phyloP scores from a whole-genome alignment of 2,329 filamentous ascomycete species.

The Exophiala bonariae region DNA sequence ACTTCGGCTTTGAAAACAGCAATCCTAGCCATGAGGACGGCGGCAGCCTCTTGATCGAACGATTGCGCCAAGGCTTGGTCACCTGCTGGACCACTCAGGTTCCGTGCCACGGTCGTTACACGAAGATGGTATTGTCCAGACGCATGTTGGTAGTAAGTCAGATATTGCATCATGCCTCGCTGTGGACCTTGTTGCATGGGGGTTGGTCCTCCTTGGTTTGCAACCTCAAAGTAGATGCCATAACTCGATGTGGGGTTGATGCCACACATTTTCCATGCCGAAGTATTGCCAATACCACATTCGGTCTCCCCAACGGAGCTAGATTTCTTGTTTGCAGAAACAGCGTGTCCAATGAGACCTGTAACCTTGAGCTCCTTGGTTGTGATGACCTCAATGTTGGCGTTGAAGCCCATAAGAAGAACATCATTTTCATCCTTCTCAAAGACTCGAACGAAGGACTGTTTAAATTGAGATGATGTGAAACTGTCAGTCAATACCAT shows the following conservation, averaged over 20 bases:
- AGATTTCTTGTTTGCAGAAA: conserved; percentile 97
- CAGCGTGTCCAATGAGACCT: conserved; percentile 91
- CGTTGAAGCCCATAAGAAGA: conserved; percentile 97
- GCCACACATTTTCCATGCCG: conserved; percentile 99
- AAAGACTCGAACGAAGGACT: conserved; percentile 95
- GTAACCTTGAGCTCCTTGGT: conserved; percentile 99
- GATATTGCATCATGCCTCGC: conserved; percentile 95
- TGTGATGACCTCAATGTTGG: conserved; percentile 89
- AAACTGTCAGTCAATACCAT: conserved; percentile 99
- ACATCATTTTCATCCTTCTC: conserved; percentile 96
- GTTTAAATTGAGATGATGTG: conserved; percentile 98
- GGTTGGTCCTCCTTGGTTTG: conserved; percentile 82
- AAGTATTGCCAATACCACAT: conserved; percentile 97
- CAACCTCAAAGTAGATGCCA: conserved; percentile 96
- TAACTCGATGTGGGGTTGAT: conserved; percentile 94
- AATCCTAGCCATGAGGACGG: conserved; percentile 98
- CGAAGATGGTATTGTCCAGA: conserved; percentile 94
- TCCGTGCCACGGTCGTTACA: conserved; percentile 89
- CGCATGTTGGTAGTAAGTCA: conserved; percentile 98
- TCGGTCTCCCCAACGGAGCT: conserved; percentile 96
- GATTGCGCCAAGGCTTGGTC: conserved; percentile 95
- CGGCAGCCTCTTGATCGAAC: conserved; percentile 96
- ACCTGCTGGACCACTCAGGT: conserved; percentile 87
- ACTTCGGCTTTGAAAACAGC: conserved; percentile 99
- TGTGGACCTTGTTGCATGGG: conserved; percentile 84